Evolutionary conservation across 2,329 filamentous ascomycete species (phyloP), one percentile per base, ranked within the genome.

Genomic region (Immersiporthe knoxdaviesiana): DNA sequence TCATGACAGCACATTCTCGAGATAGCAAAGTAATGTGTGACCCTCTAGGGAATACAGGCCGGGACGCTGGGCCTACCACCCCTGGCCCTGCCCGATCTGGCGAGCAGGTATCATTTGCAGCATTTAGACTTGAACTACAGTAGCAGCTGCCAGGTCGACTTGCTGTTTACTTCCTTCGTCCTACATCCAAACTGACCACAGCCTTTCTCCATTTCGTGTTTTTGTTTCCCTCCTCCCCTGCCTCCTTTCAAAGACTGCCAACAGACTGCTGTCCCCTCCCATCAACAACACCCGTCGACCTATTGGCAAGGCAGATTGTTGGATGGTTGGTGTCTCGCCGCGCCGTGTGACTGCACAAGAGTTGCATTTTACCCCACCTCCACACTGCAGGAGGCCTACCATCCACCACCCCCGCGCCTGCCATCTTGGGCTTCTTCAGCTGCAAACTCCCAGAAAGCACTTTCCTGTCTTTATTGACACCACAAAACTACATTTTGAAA

Each of bases 341-440:
- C 61, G 14, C 16, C n/a, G 27, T 41, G 14, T 7, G 54, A 18
- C 62, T 52, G 62, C 44, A 67, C 56, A 39, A 63, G 47, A 62
- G 58, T 32, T 2, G n/a, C 24, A 11, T 21, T 44, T 21, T 16
- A 24, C 61, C 61, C 61, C 18, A 24, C 61, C 61, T 8, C 41
- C 18, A 63, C 2, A 10, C 47, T 21, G 39, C 39, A 50, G 6
- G 41, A 68, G 67, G 67, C 63, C 63, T 63, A 47, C 54, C 37
- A 35, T n/a, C n/a, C n/a, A n/a, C n/a, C n/a, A 35, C 35, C 35
- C 35, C 44, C 44, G n/a, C 44, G 44, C 6, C 41, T 47, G 10
- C 44, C 44, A 6, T n/a, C 35, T 35, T 4, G 8, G 35, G 4
- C 8, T 35, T 35, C 35, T 35, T 35, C 4, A 35, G 35, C 35